A percentile compares a stretch with the other conserved stretches of the same genome.
Evolutionary conservation across 148 eudicot species (phyloP).

Genomic region (Rhododendron molle): DNA sequence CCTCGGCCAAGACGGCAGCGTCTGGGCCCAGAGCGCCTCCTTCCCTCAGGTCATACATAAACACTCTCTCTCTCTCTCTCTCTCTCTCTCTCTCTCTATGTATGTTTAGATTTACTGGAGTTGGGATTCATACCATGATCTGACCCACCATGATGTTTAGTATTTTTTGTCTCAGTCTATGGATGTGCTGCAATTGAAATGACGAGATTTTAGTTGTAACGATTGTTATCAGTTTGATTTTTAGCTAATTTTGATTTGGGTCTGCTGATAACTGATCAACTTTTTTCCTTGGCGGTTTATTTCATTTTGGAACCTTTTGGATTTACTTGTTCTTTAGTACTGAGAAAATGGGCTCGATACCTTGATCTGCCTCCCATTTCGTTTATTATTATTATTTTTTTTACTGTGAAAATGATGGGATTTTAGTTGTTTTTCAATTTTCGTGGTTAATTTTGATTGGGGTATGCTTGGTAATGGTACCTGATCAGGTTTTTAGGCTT

Average conservation of each 20-base stretch:
- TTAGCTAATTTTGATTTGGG: neutral
- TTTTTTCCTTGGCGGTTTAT: neutral
- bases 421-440: neutral
- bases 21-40: slow-evolving; percentile 3
- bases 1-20: slow-evolving; percentile 2
- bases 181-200: neutral
- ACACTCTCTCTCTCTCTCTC: neutral
- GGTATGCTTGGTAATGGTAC: neutral
- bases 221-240: neutral
- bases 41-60: neutral
- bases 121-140: neutral
- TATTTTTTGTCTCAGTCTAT: neutral
- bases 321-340: neutral
- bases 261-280: neutral
- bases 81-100: neutral
- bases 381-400: neutral
- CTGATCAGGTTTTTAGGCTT: neutral
- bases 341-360: neutral
- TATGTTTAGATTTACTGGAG: neutral
- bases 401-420: neutral
- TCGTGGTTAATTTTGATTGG: neutral
- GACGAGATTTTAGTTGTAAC: neutral
- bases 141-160: neutral
- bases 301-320: neutral
- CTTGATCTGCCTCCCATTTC: neutral